These are phyloP conservation scores for Cornus kousa DNA, from an alignment of 148 eudicot species.

Conservation along the genomic window DNA sequence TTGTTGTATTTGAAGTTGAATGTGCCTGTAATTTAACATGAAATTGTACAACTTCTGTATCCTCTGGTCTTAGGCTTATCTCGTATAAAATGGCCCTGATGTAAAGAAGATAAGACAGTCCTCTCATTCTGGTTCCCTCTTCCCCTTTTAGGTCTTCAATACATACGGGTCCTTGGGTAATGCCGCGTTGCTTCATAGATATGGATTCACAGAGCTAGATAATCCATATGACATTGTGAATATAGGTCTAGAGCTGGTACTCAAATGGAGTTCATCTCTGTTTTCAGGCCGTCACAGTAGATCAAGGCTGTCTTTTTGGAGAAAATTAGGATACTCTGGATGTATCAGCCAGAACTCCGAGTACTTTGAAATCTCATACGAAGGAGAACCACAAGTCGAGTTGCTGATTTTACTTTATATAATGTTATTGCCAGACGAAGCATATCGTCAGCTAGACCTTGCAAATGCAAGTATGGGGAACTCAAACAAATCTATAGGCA, in stretches of 20 bases:
- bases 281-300: slow-evolving; percentile 64
- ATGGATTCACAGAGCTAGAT: slow-evolving; percentile 85
- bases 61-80: slow-evolving; percentile 3
- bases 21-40: background rate
- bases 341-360: slow-evolving; percentile 66
- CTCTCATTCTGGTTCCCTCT: background rate
- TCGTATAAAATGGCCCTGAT: background rate
- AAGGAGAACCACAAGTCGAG: slow-evolving; percentile 87
- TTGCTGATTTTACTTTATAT: slow-evolving; percentile 65
- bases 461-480: slow-evolving; percentile 29
- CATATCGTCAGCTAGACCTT: slow-evolving; percentile 50
- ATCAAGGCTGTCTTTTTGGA: slow-evolving; percentile 70
- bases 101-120: too few relatives aligned
- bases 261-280: slow-evolving; percentile 70
- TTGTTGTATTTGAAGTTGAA: too few relatives aligned
- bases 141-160: slow-evolving; percentile 70
- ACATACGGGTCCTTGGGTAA: slow-evolving; percentile 87
- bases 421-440: slow-evolving; percentile 57
- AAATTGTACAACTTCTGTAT: too few relatives aligned
- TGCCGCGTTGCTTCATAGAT: slow-evolving; percentile 92
- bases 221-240: slow-evolving; percentile 76
- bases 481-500: slow-evolving; percentile 15
- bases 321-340: slow-evolving; percentile 61
- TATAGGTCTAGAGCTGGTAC: slow-evolving; percentile 72
- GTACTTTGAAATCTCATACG: slow-evolving; percentile 76